Percentiles rank a stretch among this genome's conserved stretches.
phyloP scores from a whole-genome alignment of 495 filamentous ascomycete species.

The Xylaria intraflava region DNA sequence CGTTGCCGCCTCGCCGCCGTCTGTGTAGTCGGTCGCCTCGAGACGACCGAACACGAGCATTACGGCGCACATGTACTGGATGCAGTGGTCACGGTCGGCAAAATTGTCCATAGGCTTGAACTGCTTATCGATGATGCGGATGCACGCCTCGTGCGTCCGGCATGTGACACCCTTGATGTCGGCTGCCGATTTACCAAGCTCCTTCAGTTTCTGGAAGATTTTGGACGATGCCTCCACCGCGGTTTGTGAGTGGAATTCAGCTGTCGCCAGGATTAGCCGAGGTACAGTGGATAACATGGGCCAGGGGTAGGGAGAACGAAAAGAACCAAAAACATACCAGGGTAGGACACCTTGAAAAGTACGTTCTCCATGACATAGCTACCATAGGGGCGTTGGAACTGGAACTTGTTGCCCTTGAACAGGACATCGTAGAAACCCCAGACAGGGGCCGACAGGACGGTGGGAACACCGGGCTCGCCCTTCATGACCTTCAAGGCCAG shows the following conservation, averaged over 20 bases:
- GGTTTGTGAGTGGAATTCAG: slow-evolving; percentile 98
- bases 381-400: slow-evolving; percentile 92
- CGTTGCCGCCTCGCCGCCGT: slow-evolving; percentile 84
- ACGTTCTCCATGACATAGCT: slow-evolving; percentile 99
- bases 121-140: slow-evolving; percentile 99
- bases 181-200: slow-evolving; percentile 80
- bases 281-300: background rate
- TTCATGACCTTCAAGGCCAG: slow-evolving; percentile 87
- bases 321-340: slow-evolving; percentile 49
- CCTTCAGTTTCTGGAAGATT: slow-evolving; percentile 73
- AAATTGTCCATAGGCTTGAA: slow-evolving; percentile 99
- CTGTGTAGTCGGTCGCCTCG: slow-evolving; percentile 84
- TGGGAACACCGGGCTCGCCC: slow-evolving; percentile 85
- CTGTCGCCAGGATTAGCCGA: slow-evolving; percentile 32
- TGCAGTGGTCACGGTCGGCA: slow-evolving; percentile 97
- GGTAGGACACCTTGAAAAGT: slow-evolving; percentile 98
- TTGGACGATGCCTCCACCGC: slow-evolving; percentile 90
- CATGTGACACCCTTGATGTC: slow-evolving; percentile 92
- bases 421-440: slow-evolving; percentile 99
- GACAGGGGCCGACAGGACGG: slow-evolving; percentile 82
- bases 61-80: slow-evolving; percentile 97
- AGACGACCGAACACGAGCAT: slow-evolving; percentile 93
- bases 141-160: slow-evolving; percentile 95
- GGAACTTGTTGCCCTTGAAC: slow-evolving; percentile 91
- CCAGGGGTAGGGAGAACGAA: background rate